Base-by-base conservation (phyloP, 2,329 filamentous ascomycete genomes). In the Pseudogymnoascus sp. region DNA sequence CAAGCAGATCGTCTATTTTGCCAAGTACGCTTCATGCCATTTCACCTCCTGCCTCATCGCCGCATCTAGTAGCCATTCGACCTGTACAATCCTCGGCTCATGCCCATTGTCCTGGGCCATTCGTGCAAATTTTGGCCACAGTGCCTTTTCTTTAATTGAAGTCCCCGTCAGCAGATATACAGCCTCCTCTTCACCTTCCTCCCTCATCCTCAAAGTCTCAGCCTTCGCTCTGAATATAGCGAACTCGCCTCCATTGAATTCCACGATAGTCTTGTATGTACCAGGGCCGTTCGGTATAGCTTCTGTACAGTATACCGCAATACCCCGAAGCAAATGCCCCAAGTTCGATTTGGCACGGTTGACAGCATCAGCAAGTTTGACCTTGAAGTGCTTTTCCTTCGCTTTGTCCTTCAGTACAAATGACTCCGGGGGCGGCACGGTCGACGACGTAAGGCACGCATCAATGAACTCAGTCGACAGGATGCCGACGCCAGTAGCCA, bases 21-120 rank as follows among this genome's bases (percentile, higher is more conserved):
- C 62, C 62, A 86, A 73, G 72, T 90, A 91, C 68, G 80, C 83
- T 42, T 86, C 77, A 64, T 86, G 80, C 75, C 86, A 87, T n/a
- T 80, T 79, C 67, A 95, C 78, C 75, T 91, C 82, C 76, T 99
- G 95, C 70, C 85, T 86, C 90, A 99, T 93, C 4, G 91, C 91
- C 65, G 92, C 87, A 71, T 93, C 88, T 64, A 99, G 78, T 70
- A 99, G 75, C 95, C 95, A 99, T 73, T 99, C 93, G 2, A 89
- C 84, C 57, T 83, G 84, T 23, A 97, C 91, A 42, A 99, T 86
- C 62, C 89, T 82, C 2, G 93, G 88, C 68, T 87, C 83, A 83
- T 93, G 92, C 72, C 90, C 87, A 51, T 90, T 87, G 69, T 87
- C 88, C 66, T 81, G 78, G 1, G 90, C 93, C 83, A 96, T 87